Evolutionary conservation across 2,329 filamentous ascomycete genomes (phyloP).

Genomic region (Cordyceps cateniannulata): DNA sequence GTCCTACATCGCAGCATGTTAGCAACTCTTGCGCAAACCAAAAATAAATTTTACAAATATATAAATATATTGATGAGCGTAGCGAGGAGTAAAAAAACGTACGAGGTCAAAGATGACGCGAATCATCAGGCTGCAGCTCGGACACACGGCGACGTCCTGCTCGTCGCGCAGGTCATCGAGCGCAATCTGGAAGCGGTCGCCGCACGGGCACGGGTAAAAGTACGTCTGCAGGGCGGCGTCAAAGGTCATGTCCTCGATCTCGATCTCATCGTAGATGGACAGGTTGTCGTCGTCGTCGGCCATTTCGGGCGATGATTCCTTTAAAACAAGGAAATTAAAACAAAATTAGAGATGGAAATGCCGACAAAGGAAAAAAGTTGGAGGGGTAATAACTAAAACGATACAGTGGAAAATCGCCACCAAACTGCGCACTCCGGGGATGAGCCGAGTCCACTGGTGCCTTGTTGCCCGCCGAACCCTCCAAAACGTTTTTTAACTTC

Average conservation of each 20-base stretch:
- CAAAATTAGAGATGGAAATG: not conserved
- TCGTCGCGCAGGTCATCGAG: constrained; percentile 80
- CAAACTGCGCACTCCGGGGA: not conserved
- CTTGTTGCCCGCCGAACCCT: not conserved
- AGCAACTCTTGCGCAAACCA: not conserved
- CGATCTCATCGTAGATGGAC: constrained; percentile 92
- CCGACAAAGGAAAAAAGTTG: not conserved
- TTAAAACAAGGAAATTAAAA: not conserved
- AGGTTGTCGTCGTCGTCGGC: constrained; percentile 54
- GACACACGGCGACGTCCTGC: constrained; percentile 92
- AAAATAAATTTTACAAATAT: not conserved
- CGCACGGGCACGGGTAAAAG: constrained; percentile 94
- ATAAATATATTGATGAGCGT: not conserved
- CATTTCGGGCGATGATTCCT: constrained; percentile 43
- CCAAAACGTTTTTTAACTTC: not conserved
- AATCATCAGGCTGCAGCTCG: constrained; percentile 96
- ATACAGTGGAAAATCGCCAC: not conserved
- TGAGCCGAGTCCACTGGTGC: constrained; percentile 6
- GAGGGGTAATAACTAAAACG: not conserved
- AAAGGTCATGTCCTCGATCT: constrained; percentile 97
- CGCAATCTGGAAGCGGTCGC: constrained; percentile 89
- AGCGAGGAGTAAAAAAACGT: constrained; percentile 25
- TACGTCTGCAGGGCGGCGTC: constrained; percentile 79
- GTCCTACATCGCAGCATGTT: constrained; percentile 27
- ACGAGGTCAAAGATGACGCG: constrained; percentile 86